Percentiles rank a stretch among this genome's conserved stretches.
These are phyloP conservation scores for Xanthoconium purpureum DNA, from an alignment of 768 basidiomycete genomes.

Conservation along the genomic window DNA sequence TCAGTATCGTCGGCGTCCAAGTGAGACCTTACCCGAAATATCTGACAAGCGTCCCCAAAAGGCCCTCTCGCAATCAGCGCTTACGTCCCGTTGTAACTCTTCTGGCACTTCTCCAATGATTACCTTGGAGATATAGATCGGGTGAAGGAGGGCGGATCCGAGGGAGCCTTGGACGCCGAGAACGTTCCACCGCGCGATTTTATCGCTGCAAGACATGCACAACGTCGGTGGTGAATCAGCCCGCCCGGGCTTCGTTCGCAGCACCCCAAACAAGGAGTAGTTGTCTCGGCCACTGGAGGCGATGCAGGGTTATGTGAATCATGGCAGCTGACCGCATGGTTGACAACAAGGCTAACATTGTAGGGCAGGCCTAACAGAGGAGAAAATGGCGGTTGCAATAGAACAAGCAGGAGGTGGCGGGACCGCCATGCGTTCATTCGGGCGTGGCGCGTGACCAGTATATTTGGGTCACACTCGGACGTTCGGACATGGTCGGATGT, in stretches of 20 bases:
- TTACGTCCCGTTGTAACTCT: slow-evolving; percentile 39
- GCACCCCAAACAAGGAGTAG: slow-evolving; percentile 67
- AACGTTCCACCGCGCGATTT: slow-evolving; percentile 84
- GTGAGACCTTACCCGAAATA: slow-evolving; percentile 36
- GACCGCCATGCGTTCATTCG: no score
- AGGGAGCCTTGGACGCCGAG: slow-evolving; percentile 87
- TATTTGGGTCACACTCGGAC: no score
- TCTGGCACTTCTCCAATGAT: slow-evolving; percentile 70
- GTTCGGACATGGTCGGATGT: no score
- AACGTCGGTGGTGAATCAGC: slow-evolving; percentile 81
- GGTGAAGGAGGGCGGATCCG: slow-evolving; percentile 49
- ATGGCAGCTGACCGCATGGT: no score
- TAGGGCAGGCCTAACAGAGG: no score
- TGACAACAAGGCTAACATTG: no score
- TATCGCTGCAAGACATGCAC: slow-evolving; percentile 94
- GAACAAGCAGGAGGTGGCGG: no score
- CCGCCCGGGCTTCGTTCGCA: slow-evolving; percentile 93
- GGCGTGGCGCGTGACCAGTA: no score
- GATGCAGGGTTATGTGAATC: no score
- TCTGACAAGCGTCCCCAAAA: slow-evolving; percentile 54
- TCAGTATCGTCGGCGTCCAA: background rate
- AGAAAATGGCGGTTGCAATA: no score
- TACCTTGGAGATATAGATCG: slow-evolving; percentile 63
- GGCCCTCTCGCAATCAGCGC: slow-evolving; percentile 65
- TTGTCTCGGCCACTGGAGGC: slow-evolving; percentile 77